Evolutionary conservation across 352 stramenopile genomes (phyloP), one percentile per base, ranked within the genome.

Genomic region (Thraustotheca clavata): DNA sequence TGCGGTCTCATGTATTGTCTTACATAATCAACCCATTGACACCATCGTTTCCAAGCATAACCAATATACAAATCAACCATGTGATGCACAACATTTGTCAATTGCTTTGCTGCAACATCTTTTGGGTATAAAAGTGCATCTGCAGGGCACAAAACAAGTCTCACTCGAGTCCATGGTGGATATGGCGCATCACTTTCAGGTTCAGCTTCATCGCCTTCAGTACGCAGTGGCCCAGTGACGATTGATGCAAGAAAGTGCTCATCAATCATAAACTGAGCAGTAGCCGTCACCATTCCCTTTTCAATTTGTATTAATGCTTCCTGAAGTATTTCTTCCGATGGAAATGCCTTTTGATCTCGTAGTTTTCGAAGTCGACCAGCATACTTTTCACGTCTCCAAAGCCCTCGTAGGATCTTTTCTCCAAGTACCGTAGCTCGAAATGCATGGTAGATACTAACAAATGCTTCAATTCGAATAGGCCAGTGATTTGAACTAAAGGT

Each of bases 61-160:
- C 80, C 82, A 9, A 76, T 63, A 50, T 81, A 86, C 12, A 88
- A 67, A 31, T 78, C 76, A 14, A 91, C 69, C 49, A 91, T 69
- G 39, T 86, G 80, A n/a, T 70, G 26, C 22, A 91, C 46, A 65
- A 89, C 78, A 24, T 52, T 20, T 9, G 38, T 59, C 49, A 91
- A 63, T 55, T 80, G 78, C 5, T 69, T 60, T 24, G 49, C 63
- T 36, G 74, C 70, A 8, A 86, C 68, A 0, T 50, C 48, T 14
- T 77, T 71, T 0, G 77, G 82, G 9, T 79, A 73, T 8, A 76
- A 43, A 33, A 91, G 55, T 3, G 74, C 72, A 27, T 60, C 52
- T 20, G 80, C 71, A 1, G 80, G 68, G 26, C 87, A n/a, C 27
- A 85, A 63, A 41, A 87, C 82, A 47, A 76, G 78, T 26, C 79